Evolutionary conservation across 2,329 filamentous ascomycete genomes (phyloP).

Genomic region (Fusarium tanahbumbuense): DNA sequence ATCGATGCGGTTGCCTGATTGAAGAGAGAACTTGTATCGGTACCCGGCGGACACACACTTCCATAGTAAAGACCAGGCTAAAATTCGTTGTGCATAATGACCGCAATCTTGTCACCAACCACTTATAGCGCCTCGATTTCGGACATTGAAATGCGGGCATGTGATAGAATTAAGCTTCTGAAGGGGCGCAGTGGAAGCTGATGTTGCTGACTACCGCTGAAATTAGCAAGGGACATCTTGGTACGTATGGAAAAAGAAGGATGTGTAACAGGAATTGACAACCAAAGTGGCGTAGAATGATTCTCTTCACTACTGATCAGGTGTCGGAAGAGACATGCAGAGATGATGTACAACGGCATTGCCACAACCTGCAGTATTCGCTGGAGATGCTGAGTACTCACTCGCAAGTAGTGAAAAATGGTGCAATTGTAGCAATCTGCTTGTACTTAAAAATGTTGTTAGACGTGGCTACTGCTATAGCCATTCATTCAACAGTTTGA

Average conservation of each 20-base stretch:
- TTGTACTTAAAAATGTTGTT: no score
- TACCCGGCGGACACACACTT: constrained; percentile 6
- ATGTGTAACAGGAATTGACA: not conserved
- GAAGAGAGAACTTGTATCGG: not conserved
- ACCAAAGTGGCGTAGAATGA: no score
- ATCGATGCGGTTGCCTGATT: not conserved
- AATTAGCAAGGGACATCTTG: not conserved
- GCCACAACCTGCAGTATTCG: not conserved
- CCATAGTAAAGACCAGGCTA: not conserved
- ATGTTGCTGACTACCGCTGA: not conserved
- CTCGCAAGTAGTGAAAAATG: not conserved
- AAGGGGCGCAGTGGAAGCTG: not conserved
- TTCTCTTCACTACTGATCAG: not conserved
- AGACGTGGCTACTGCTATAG: not conserved
- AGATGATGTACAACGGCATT: not conserved
- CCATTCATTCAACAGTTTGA: not conserved
- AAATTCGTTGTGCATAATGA: not conserved
- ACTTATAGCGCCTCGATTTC: not conserved
- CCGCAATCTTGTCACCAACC: not conserved
- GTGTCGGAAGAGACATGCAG: not conserved
- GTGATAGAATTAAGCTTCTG: not conserved
- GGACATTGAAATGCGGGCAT: not conserved
- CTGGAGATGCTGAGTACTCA: not conserved
- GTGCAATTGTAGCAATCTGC: not conserved
- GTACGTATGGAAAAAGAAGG: not conserved